Conservation (phyloP, 768 basidiomycete species). For the Exidia glandulosa region DNA sequence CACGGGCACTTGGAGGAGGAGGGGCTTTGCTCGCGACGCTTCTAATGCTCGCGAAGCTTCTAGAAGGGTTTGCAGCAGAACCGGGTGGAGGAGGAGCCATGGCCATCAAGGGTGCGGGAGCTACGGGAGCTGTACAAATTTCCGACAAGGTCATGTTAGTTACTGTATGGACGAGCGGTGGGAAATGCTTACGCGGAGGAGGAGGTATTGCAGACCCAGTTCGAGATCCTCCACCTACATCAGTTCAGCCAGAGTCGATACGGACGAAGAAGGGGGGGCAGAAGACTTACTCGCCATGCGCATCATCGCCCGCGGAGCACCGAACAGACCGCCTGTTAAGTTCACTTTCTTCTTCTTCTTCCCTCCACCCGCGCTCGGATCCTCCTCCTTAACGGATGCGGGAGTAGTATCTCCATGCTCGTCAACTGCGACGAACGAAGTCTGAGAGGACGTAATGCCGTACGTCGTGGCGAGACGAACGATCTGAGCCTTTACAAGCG, state of each 20-base stretch:
- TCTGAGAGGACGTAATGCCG: slow-evolving; percentile 39
- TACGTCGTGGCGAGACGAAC: slow-evolving; percentile 40
- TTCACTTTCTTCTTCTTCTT: neutral
- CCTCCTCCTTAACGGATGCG: too few species aligned
- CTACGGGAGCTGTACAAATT: neutral
- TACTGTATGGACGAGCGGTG: neutral
- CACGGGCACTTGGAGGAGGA: too few species aligned
- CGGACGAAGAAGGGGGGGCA: neutral
- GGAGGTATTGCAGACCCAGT: too few species aligned
- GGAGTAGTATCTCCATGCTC: slow-evolving; percentile 5
- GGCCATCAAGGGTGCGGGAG: too few species aligned
- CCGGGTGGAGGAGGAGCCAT: too few species aligned
- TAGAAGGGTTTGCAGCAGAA: too few species aligned
- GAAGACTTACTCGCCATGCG: neutral
- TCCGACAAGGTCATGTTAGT: neutral
- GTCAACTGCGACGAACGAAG: slow-evolving; percentile 48
- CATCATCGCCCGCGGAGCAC: neutral
- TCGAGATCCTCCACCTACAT: too few species aligned
- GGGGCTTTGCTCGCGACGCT: too few species aligned
- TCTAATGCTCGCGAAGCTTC: too few species aligned
- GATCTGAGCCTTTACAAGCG: slow-evolving; percentile 26
- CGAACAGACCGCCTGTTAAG: neutral
- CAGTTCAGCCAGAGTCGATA: neutral
- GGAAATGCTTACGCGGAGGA: neutral
- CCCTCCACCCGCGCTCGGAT: neutral